These are phyloP conservation scores for Gossypium arboreum DNA, from an alignment of 345 rosid species.

Conservation along the genomic window DNA sequence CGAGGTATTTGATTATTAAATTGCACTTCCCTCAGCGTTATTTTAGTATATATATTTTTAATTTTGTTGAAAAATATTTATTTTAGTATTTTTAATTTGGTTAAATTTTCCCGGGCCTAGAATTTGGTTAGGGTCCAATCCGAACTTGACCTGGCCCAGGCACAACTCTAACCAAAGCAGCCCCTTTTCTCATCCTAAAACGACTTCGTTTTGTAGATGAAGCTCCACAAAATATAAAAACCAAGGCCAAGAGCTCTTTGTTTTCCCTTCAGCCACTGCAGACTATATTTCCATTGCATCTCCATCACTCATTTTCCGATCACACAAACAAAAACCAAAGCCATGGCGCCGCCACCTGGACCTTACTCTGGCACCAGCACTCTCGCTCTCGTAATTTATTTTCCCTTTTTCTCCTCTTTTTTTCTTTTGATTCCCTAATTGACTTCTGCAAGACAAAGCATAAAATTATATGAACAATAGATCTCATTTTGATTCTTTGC, in stretches of 20 bases:
- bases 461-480: background rate
- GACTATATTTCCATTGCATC: background rate
- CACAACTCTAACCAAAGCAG: too few species aligned
- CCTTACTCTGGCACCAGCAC: constrained; percentile 88
- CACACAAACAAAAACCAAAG: constrained; percentile 4
- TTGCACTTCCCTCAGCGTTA: too few species aligned
- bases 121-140: too few species aligned
- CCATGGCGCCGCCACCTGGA: constrained; percentile 75
- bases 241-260: background rate
- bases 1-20: too few species aligned
- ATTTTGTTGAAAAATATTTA: too few species aligned
- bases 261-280: background rate
- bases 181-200: background rate
- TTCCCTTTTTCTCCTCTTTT: background rate
- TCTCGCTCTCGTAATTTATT: constrained; percentile 58
- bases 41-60: too few species aligned
- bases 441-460: background rate
- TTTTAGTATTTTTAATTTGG: too few species aligned
- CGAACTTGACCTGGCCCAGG: accelerated
- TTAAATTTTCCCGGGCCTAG: too few species aligned
- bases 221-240: background rate
- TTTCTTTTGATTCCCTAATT: background rate
- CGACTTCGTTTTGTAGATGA: background rate
- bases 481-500: background rate
- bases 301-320: background rate